Evolutionary conservation across 192 early-diverging fungal genomes (phyloP).

Genomic region (Physocladia obscura): DNA sequence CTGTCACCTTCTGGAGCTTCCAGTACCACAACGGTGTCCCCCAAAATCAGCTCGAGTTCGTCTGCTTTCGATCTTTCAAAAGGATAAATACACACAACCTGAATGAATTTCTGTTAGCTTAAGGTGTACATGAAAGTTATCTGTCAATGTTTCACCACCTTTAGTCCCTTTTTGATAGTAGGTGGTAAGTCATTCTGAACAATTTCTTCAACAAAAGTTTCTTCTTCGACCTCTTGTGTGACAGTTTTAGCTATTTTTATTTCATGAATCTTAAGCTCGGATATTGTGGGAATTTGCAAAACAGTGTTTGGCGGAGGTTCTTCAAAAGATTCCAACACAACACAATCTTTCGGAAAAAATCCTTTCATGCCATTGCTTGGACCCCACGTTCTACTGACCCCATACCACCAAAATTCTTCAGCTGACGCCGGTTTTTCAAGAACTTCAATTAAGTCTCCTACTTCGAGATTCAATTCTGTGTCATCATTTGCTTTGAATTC

Average conservation of each 20-base stretch:
- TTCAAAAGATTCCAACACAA: slow-evolving; percentile 47
- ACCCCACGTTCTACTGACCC: slow-evolving; percentile 47
- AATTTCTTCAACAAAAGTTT: slow-evolving; percentile 28
- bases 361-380: slow-evolving; percentile 47
- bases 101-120: slow-evolving; percentile 29
- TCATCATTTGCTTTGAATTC: slow-evolving; percentile 9
- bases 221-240: slow-evolving; percentile 4
- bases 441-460: slow-evolving; percentile 48
- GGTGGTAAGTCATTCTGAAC: slow-evolving; percentile 27
- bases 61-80: slow-evolving; percentile 51
- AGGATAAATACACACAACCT: slow-evolving; percentile 22
- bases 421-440: slow-evolving; percentile 31
- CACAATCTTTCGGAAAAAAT: slow-evolving; percentile 46
- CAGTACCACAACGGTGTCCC: slow-evolving; percentile 46
- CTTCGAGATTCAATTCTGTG: slow-evolving; percentile 19
- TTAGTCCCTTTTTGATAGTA: slow-evolving; percentile 45
- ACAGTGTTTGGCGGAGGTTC: neutral
- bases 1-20: slow-evolving; percentile 55
- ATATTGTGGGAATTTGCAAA: neutral
- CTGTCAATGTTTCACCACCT: slow-evolving; percentile 20
- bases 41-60: slow-evolving; percentile 46
- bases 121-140: slow-evolving; percentile 25
- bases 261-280: neutral
- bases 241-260: neutral
- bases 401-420: slow-evolving; percentile 43